A percentile compares a stretch with the other conserved stretches of the same genome.
These are phyloP conservation scores for Cryptosporidium ryanae DNA, from an alignment of 169 alveolate genomes.

Conservation along the genomic window DNA sequence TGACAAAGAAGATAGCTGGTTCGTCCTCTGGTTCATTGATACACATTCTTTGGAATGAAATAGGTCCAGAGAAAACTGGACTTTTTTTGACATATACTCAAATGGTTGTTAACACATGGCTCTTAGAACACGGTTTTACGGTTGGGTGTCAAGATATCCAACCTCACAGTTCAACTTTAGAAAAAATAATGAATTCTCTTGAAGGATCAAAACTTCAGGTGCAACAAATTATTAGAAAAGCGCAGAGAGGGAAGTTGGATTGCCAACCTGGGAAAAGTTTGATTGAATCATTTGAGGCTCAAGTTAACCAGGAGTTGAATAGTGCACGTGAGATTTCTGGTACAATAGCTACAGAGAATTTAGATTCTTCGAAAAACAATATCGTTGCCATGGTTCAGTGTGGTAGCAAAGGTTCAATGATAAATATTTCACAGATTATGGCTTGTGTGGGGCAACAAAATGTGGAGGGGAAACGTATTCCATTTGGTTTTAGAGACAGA, in stretches of 20 bases:
- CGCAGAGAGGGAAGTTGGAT: slow-evolving; percentile 96
- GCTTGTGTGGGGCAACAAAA: slow-evolving; percentile 99
- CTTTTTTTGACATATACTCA: slow-evolving; percentile 95
- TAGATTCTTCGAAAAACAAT: slow-evolving; percentile 92
- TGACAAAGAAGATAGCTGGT: slow-evolving; percentile 98
- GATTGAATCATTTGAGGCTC: slow-evolving; percentile 97
- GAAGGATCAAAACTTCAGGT: slow-evolving; percentile 87
- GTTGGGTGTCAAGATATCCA: slow-evolving; percentile 98
- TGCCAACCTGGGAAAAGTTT: slow-evolving; percentile 98
- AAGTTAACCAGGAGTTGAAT: slow-evolving; percentile 95
- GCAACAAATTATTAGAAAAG: slow-evolving; percentile 86
- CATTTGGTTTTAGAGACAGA: slow-evolving; percentile 97
- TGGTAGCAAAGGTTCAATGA: slow-evolving; percentile 96
- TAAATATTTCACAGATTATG: slow-evolving; percentile 97
- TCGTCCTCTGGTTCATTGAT: slow-evolving; percentile 97
- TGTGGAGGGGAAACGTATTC: slow-evolving; percentile 99
- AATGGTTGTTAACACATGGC: slow-evolving; percentile 97
- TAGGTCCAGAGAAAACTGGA: slow-evolving; percentile 96
- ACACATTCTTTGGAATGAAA: slow-evolving; percentile 97
- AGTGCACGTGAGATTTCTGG: slow-evolving; percentile 96
- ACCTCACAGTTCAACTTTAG: slow-evolving; percentile 92
- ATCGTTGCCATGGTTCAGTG: slow-evolving; percentile 98
- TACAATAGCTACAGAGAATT: slow-evolving; percentile 91
- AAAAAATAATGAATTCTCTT: slow-evolving; percentile 90
- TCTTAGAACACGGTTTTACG: slow-evolving; percentile 96